Percentiles rank a stretch among this genome's conserved stretches.
phyloP scores from a whole-genome alignment of 345 rosid genomes.

The Rhodamnia rubescens region DNA sequence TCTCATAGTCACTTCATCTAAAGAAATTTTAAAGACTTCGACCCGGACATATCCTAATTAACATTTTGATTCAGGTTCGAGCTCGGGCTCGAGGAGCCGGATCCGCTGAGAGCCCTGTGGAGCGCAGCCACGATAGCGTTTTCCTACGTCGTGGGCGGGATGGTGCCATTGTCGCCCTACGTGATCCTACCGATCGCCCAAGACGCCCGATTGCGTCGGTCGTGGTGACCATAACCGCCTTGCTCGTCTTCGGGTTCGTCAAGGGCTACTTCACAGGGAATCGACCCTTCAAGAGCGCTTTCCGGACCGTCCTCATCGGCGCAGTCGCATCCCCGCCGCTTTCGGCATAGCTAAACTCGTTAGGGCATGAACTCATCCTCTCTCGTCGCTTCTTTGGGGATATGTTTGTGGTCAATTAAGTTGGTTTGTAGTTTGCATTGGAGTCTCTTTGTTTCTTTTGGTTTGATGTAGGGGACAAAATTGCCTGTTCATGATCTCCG shows the following conservation, averaged over 20 bases:
- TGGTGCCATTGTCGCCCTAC: constrained; percentile 71
- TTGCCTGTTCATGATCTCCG: not conserved
- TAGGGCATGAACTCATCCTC: not conserved
- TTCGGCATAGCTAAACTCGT: constrained; percentile 67
- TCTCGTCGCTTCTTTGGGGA: not conserved
- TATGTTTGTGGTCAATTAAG: not conserved
- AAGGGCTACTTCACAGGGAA: constrained; percentile 78
- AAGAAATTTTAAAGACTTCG: not conserved
- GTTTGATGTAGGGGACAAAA: not conserved
- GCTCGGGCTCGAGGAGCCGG: constrained; percentile 82
- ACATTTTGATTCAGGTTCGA: constrained; percentile 52
- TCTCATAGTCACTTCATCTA: not conserved
- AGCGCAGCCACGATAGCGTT: constrained; percentile 60
- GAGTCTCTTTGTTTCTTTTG: not conserved
- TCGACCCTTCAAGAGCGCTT: constrained; percentile 56
- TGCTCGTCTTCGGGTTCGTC: constrained; percentile 66
- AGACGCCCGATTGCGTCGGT: constrained; percentile 64
- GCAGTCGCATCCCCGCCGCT: constrained; percentile 83
- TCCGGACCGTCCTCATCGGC: constrained; percentile 69
- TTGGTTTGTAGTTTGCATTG: not conserved
- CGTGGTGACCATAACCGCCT: constrained; percentile 47
- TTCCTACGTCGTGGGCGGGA: constrained; percentile 68
- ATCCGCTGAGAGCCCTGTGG: constrained; percentile 70
- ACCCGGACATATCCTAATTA: not conserved
- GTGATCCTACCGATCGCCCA: constrained; percentile 56